Evolutionary conservation across 495 filamentous ascomycete genomes (phyloP), one percentile per base, ranked within the genome.

Genomic region (Margaritispora aquatica): DNA sequence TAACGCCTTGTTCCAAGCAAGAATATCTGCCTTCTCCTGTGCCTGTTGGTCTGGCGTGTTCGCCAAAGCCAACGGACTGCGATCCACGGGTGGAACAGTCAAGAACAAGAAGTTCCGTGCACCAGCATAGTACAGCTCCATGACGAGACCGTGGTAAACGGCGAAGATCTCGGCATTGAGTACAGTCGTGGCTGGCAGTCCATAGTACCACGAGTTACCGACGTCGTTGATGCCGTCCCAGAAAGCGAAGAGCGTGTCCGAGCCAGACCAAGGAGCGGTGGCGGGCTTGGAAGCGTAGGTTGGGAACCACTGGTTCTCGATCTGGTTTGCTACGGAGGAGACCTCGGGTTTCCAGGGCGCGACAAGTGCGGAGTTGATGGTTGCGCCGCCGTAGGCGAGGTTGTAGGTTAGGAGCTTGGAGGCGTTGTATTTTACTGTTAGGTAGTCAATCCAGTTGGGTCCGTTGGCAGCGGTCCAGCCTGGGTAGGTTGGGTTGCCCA

Each of bases 191-290:
- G 41, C 31, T n/a, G 54, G 51, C 19, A 47, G 29, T 2, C 46
- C 57, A 1, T 72, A 64, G 59, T 70, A 79, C 70, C 82, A 89
- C 21, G 75, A 77, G 66, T 85, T 86, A 1, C 86, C 86, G 13
- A 91, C 77, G 62, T 94, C 89, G 60, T 94, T 94, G 61, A 94
- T 84, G 31, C 89, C 88, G 54, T 92, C 86, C 79, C 85, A 94
- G 46, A 88, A 73, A 2, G 80, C 80, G 69, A 89, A 88, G 26
- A 92, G 74, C 0, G 79, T 74, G 58, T 88, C 74, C 7, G 73
- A 66, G 1, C 80, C 74, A 11, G 73, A 78, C 89, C 88, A 92
- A 2, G 79, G 74, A 19, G 82, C 81, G 54, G 66, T 68, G 1
- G 55, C 58, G 3, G 79, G 70, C 26, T 62, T 55, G 20, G 36